Conservation (phyloP, 495 filamentous ascomycete species). For the Hypoxylon lienhwacheense region DNA sequence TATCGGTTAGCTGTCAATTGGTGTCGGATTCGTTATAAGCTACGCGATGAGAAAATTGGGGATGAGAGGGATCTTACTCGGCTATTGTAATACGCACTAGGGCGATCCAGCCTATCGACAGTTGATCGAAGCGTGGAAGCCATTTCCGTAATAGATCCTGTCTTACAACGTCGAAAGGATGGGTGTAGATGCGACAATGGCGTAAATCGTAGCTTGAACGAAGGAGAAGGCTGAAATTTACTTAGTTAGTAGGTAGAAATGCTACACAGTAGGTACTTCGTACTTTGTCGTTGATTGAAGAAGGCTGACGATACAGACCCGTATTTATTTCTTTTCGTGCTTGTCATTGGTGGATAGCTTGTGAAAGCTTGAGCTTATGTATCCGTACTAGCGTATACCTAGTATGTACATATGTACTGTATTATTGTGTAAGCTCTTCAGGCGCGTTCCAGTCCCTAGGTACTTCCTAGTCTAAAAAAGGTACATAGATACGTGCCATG, state of each 20-base stretch:
- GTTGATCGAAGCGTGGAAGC: constrained; percentile 53
- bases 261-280: background rate
- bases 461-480: too few relatives aligned
- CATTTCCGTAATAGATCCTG: constrained; percentile 18
- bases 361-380: background rate
- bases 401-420: too few relatives aligned
- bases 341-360: constrained; percentile 10
- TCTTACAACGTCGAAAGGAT: background rate
- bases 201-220: too few relatives aligned
- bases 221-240: constrained; percentile 8
- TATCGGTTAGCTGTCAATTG: constrained; percentile 16
- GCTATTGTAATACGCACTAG: constrained; percentile 82
- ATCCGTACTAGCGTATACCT: too few relatives aligned
- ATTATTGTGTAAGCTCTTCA: constrained; percentile 7
- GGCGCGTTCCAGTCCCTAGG: constrained; percentile 9
- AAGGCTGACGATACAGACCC: constrained; percentile 23
- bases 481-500: constrained; percentile 5
- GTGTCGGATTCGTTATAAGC: background rate
- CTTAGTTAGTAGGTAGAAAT: background rate
- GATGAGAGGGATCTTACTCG: constrained; percentile 57
- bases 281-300: constrained; percentile 9
- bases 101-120: constrained; percentile 83
- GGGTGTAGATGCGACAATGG: too few relatives aligned
- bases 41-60: background rate
- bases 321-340: constrained; percentile 5